phyloP scores from a whole-genome alignment of 345 rosid species.

The Eucalyptus polyanthemos region DNA sequence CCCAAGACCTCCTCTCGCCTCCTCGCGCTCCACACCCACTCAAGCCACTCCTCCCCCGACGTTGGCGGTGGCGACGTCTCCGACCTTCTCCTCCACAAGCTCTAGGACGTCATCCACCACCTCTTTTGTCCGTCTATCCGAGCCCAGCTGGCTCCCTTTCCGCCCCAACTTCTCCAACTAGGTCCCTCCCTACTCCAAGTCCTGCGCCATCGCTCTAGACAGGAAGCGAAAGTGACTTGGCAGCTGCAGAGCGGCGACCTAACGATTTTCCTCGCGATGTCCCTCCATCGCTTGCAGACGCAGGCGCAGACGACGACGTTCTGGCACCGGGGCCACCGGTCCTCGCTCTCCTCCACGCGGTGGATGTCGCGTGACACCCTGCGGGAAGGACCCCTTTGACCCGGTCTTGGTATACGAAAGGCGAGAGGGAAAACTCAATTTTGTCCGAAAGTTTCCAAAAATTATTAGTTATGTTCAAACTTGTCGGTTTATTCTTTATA shows the following conservation, averaged over 20 bases:
- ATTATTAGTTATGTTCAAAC: neutral
- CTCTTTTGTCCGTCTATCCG: too few species aligned
- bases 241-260: slow-evolving; percentile 21
- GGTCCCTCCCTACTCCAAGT: too few species aligned
- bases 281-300: slow-evolving; percentile 86
- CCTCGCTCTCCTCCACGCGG: too few species aligned
- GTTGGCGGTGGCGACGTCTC: too few species aligned
- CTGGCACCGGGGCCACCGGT: neutral
- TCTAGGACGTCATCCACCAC: too few species aligned
- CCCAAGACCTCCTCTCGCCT: too few species aligned
- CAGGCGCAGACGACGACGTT: slow-evolving; percentile 64
- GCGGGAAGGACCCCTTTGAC: neutral
- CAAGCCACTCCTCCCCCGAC: too few species aligned
- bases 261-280: slow-evolving; percentile 42
- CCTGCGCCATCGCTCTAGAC: slow-evolving; percentile 31
- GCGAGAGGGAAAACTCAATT: too few species aligned
- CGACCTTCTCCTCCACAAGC: too few species aligned
- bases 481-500: neutral
- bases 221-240: slow-evolving; percentile 80
- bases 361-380: neutral
- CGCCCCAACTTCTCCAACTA: too few species aligned
- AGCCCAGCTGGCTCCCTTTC: too few species aligned
- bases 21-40: too few species aligned
- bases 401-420: neutral
- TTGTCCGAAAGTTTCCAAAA: neutral